Evolutionary conservation across 306 rosid genomes (phyloP).

Genomic region (Malus orientalis): DNA sequence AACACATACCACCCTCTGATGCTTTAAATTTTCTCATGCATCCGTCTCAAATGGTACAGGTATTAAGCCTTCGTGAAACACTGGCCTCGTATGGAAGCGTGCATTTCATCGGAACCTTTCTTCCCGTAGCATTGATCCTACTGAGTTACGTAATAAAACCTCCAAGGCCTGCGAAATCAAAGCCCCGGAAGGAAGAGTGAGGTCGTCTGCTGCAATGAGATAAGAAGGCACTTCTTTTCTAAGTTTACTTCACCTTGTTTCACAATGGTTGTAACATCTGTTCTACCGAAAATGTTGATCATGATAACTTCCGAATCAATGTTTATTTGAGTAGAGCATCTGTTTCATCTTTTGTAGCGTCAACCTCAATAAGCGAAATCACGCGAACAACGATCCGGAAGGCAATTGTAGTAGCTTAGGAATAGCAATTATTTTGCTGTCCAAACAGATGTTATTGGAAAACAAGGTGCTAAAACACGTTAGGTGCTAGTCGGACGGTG

Average conservation of each 20-base stretch:
- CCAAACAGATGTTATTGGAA: neutral
- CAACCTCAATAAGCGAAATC: neutral
- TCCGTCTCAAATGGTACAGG: constrained; percentile 42
- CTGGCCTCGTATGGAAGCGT: constrained; percentile 78
- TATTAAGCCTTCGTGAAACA: constrained; percentile 79
- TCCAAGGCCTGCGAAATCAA: constrained; percentile 50
- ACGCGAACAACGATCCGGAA: neutral
- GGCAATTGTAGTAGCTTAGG: neutral
- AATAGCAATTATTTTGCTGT: neutral
- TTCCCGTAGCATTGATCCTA: constrained; percentile 57
- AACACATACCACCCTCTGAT: neutral
- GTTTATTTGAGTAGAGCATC: constrained; percentile 15
- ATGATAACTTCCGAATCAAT: constrained; percentile 12
- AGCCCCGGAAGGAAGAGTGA: constrained; percentile 65
- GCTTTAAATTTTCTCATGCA: constrained; percentile 17
- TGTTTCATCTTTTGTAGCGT: neutral
- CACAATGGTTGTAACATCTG: constrained; percentile 15
- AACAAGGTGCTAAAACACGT: too few species aligned
- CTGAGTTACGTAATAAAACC: constrained; percentile 70
- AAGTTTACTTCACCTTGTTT: constrained; percentile 10
- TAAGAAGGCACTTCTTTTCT: constrained; percentile 18
- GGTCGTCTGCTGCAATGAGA: constrained; percentile 9
- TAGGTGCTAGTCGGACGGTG: too few species aligned
- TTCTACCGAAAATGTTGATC: constrained; percentile 14
- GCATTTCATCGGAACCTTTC: constrained; percentile 63